A percentile compares a stretch with the other conserved stretches of the same genome.
These are phyloP conservation scores for Setaria italica DNA, from an alignment of 202 grass and related monocot genomes.

Conservation along the genomic window DNA sequence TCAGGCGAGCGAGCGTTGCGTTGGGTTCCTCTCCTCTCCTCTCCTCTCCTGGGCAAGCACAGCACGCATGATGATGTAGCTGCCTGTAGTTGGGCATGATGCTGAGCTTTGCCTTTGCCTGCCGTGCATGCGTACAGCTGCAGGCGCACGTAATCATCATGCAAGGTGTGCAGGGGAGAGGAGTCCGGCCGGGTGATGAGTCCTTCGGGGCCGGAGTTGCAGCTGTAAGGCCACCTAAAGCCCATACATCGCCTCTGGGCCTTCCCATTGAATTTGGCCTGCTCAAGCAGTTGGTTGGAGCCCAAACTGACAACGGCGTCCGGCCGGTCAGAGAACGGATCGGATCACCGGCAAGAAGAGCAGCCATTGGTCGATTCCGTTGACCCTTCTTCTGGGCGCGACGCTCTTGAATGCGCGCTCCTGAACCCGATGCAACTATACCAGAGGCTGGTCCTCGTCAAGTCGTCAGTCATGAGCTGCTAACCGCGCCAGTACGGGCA, in stretches of 20 bases:
- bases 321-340: background rate
- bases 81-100: background rate
- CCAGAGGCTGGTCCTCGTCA: background rate
- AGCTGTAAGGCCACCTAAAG: background rate
- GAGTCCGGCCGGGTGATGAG: too few relatives aligned
- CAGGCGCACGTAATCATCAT: background rate
- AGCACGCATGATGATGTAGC: conserved; percentile 1
- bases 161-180: too few relatives aligned
- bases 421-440: background rate
- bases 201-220: too few relatives aligned
- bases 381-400: background rate
- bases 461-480: background rate
- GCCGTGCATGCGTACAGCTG: background rate
- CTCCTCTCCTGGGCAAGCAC: background rate
- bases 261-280: background rate
- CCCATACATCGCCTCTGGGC: too few relatives aligned
- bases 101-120: background rate
- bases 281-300: too few relatives aligned
- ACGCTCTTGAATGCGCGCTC: background rate
- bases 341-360: background rate
- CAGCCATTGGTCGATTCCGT: background rate
- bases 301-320: background rate
- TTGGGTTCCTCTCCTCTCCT: background rate
- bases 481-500: background rate
- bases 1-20: background rate